Conservation (phyloP, 192 early-diverging fungal genomes). For the Rhizophlyctis rosea region DNA sequence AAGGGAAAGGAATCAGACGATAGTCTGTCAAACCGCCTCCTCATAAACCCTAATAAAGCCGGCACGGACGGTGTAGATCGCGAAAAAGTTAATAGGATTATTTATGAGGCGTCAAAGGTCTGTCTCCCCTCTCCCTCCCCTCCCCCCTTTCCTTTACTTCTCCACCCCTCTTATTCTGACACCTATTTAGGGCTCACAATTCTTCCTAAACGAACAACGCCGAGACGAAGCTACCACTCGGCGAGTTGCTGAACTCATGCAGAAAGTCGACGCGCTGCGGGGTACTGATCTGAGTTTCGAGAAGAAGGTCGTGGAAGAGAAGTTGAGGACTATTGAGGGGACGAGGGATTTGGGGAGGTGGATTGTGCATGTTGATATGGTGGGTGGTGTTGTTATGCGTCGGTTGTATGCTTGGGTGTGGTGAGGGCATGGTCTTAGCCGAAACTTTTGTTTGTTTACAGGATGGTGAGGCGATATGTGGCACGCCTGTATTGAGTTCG, state of each 20-base stretch:
- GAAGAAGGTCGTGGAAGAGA: constrained; percentile 31
- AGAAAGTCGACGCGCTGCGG: constrained; percentile 35
- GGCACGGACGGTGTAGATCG: constrained; percentile 45
- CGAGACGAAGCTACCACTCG: constrained; percentile 38
- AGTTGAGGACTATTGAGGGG: constrained; percentile 36
- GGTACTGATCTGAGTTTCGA: constrained; percentile 38
- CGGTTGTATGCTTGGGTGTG: no score
- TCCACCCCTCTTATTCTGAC: no score
- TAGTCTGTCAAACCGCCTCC: constrained; percentile 10
- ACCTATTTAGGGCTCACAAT: constrained; percentile 43
- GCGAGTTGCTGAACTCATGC: constrained; percentile 35
- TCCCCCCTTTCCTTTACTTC: no score
- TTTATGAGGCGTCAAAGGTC: constrained; percentile 62
- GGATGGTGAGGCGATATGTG: no score
- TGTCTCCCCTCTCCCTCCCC: background rate
- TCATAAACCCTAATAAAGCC: constrained; percentile 40
- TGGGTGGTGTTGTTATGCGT: background rate
- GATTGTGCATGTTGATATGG: constrained; percentile 70
- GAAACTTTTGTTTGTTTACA: constrained; percentile 14
- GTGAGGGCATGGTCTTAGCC: no score
- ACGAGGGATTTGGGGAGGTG: constrained; percentile 45
- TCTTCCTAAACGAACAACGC: constrained; percentile 50
- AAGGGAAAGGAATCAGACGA: no score
- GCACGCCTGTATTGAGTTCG: no score
- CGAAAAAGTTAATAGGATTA: constrained; percentile 49